Evolutionary conservation across 352 stramenopile genomes (phyloP).

Genomic region (Globisporangium mamillatum): DNA sequence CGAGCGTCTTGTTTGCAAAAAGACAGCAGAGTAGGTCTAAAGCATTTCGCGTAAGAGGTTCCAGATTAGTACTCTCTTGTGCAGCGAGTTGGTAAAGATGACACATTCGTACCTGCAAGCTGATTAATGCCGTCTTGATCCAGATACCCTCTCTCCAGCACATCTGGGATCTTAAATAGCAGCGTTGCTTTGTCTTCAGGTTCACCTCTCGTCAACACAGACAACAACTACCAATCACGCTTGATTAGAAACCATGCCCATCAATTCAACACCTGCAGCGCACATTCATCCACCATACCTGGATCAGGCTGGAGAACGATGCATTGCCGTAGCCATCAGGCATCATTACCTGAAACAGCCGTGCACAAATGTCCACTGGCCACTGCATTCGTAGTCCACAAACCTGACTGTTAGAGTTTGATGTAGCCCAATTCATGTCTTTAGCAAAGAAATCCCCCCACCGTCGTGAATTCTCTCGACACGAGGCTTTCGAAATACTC

Average conservation of each 20-base stretch:
- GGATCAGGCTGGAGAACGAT: constrained; percentile 57
- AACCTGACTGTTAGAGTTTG: not conserved
- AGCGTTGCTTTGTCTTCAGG: constrained; percentile 50
- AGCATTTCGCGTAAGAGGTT: not conserved
- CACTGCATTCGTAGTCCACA: constrained; percentile 26
- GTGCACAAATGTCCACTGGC: constrained; percentile 36
- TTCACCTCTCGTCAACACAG: constrained; percentile 35
- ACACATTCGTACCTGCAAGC: constrained; percentile 38
- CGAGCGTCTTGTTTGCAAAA: constrained; percentile 38
- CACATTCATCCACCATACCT: constrained; percentile 29
- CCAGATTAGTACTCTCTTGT: not conserved
- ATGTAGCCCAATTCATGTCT: constrained; percentile 3
- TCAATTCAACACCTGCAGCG: not conserved
- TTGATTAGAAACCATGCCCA: not conserved
- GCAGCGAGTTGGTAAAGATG: not conserved
- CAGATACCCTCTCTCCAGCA: constrained; percentile 26
- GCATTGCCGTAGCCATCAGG: constrained; percentile 62
- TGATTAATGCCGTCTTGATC: constrained; percentile 35
- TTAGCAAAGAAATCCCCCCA: constrained; percentile 15
- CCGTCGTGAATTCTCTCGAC: constrained; percentile 41
- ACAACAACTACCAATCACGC: constrained; percentile 33
- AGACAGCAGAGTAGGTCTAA: constrained; percentile 52
- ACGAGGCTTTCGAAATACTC: constrained; percentile 59
- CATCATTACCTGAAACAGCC: constrained; percentile 45
- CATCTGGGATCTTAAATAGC: constrained; percentile 46